phyloP scores from a whole-genome alignment of 192 early-diverging fungal species.

The Backusella parvicylindrica region DNA sequence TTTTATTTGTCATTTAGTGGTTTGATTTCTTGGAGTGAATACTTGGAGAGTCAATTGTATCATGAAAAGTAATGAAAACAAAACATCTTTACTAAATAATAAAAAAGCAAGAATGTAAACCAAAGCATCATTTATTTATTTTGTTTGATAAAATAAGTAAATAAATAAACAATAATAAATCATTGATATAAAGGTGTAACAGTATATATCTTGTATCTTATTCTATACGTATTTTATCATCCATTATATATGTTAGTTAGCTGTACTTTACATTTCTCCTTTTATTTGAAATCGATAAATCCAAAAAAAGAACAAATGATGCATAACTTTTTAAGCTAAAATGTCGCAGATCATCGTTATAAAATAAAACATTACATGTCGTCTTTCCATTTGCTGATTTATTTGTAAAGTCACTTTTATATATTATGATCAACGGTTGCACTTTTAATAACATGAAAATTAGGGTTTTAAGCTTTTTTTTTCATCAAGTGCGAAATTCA shows the following conservation, averaged over 20 bases:
- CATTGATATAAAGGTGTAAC: too few species aligned
- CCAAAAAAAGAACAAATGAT: background rate
- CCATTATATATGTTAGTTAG: background rate
- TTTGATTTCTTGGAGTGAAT: constrained; percentile 54
- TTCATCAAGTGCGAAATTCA: too few species aligned
- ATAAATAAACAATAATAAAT: too few species aligned
- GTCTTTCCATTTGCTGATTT: background rate
- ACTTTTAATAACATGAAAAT: too few species aligned
- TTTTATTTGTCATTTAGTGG: constrained; percentile 40
- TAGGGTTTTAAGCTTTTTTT: too few species aligned
- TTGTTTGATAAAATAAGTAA: background rate
- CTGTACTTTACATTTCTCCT: background rate
- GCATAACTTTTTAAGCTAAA: background rate
- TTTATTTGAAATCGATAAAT: background rate
- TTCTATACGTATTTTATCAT: too few species aligned
- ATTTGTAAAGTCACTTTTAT: background rate
- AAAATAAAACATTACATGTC: background rate
- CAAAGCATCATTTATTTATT: background rate
- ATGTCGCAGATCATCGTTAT: background rate
- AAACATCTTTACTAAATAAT: background rate
- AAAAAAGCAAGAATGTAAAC: background rate
- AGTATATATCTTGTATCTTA: too few species aligned
- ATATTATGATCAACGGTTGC: too few species aligned
- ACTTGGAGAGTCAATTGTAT: constrained; percentile 47
- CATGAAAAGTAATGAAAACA: constrained; percentile 19